A percentile compares a stretch with the other conserved stretches of the same genome.
phyloP scores from a whole-genome alignment of 257 asterid genomes.

The Solanum medicagineum region DNA sequence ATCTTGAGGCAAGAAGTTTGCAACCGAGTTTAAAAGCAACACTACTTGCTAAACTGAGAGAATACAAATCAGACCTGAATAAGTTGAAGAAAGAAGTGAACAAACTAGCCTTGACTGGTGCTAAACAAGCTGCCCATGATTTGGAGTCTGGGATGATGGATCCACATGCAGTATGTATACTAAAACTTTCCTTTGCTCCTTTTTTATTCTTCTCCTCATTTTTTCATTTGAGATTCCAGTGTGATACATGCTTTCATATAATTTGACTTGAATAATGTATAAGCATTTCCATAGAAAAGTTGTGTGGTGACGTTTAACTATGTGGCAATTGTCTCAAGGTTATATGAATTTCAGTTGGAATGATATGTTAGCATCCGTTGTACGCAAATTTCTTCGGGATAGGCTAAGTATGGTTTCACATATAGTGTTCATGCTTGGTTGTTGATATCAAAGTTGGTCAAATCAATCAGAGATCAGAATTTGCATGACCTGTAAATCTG shows the following conservation, averaged over 20 bases:
- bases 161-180: constrained; percentile 36
- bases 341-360: neutral
- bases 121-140: constrained; percentile 41
- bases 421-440: neutral
- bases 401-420: neutral
- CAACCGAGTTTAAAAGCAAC: constrained; percentile 72
- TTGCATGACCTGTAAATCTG: neutral
- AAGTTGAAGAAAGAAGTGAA: constrained; percentile 83
- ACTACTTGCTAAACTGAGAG: constrained; percentile 88
- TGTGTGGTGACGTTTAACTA: neutral
- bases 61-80: constrained; percentile 81
- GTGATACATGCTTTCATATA: neutral
- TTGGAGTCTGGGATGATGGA: constrained; percentile 70
- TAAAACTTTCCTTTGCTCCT: neutral
- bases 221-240: neutral
- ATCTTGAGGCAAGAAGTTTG: constrained; percentile 92
- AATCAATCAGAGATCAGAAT: neutral
- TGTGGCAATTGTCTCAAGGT: neutral
- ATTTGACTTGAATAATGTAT: neutral
- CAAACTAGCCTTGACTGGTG: constrained; percentile 38
- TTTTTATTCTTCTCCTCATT: neutral
- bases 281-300: neutral
- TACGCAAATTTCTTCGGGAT: neutral
- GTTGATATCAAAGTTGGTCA: neutral
- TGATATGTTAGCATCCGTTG: neutral